Conservation (phyloP, 495 filamentous ascomycete species). For the Lasiosphaeria ovina region DNA sequence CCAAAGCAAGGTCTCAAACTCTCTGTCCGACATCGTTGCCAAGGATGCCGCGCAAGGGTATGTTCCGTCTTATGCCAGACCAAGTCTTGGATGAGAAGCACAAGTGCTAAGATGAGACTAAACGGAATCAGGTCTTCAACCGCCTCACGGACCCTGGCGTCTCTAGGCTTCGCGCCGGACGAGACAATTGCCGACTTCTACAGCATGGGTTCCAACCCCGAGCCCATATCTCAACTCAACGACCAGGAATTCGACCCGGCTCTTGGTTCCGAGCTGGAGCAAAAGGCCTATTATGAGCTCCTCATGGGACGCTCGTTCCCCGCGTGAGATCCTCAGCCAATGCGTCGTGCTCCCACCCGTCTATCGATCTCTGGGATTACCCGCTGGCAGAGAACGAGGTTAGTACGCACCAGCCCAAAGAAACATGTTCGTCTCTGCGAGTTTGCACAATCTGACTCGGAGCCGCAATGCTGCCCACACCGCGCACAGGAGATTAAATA, state of each 20-base stretch:
- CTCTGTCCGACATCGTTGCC: constrained; percentile 37
- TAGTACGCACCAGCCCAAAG: no score
- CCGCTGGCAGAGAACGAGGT: no score
- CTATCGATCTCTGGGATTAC: no score
- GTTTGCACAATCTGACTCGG: background rate
- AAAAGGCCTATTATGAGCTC: constrained; percentile 37
- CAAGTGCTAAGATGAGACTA: background rate
- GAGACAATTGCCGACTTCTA: constrained; percentile 40
- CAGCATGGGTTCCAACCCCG: constrained; percentile 36
- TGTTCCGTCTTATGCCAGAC: constrained; percentile 1
- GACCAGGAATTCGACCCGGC: constrained; percentile 28
- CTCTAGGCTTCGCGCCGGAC: constrained; percentile 37
- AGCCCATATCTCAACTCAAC: constrained; percentile 25
- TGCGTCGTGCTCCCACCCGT: background rate
- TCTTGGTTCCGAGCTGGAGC: constrained; percentile 33
- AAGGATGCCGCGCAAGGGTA: constrained; percentile 36
- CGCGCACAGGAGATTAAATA: constrained; percentile 2
- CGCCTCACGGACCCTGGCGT: constrained; percentile 32
- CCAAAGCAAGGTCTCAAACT: constrained; percentile 14
- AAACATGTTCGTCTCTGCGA: no score
- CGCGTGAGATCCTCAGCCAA: background rate
- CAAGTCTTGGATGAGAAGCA: background rate
- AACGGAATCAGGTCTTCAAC: constrained; percentile 23
- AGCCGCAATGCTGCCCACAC: background rate
- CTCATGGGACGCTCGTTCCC: constrained; percentile 35